phyloP scores from a whole-genome alignment of 768 basidiomycete species.

The Termitomyces sp. region DNA sequence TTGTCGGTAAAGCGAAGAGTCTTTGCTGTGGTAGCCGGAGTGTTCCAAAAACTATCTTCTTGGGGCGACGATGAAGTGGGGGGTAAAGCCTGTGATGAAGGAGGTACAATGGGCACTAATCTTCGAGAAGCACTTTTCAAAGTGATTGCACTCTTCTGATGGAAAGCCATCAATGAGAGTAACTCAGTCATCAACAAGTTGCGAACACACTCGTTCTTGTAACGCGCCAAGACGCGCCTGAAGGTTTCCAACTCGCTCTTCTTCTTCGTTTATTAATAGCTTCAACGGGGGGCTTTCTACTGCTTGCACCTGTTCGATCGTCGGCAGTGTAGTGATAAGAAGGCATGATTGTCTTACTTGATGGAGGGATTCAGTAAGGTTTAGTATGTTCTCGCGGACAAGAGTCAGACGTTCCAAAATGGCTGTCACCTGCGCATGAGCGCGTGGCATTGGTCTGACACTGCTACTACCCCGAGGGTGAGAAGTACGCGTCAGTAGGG shows the following conservation, averaged over 20 bases:
- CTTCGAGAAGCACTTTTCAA: slow-evolving; percentile 1
- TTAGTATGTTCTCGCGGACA: slow-evolving; percentile 32
- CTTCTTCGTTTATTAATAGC: slow-evolving; percentile 34
- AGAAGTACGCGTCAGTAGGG: slow-evolving; percentile 4
- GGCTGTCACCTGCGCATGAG: slow-evolving; percentile 35
- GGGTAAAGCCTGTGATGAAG: slow-evolving; percentile 12
- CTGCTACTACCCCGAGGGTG: slow-evolving; percentile 21
- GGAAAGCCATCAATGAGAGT: neutral
- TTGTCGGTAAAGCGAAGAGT: slow-evolving; percentile 61
- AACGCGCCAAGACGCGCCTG: slow-evolving; percentile 32
- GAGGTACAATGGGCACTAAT: neutral
- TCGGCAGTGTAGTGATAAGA: slow-evolving; percentile 2
- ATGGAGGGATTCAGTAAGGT: slow-evolving; percentile 24
- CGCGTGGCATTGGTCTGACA: slow-evolving; percentile 48
- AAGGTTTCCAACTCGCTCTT: slow-evolving; percentile 31
- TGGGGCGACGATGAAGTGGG: slow-evolving; percentile 27
- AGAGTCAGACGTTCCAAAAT: slow-evolving; percentile 33
- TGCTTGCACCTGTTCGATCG: slow-evolving; percentile 17
- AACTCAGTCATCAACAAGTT: neutral
- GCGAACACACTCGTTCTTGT: slow-evolving; percentile 30
- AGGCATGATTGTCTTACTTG: slow-evolving; percentile 19
- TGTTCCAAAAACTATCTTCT: slow-evolving; percentile 62
- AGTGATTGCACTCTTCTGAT: slow-evolving; percentile 16
- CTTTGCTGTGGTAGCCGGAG: slow-evolving; percentile 47
- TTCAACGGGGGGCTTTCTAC: slow-evolving; percentile 24